phyloP scores from a whole-genome alignment of 73 alveolate genomes.

The Paramecium bursaria region DNA sequence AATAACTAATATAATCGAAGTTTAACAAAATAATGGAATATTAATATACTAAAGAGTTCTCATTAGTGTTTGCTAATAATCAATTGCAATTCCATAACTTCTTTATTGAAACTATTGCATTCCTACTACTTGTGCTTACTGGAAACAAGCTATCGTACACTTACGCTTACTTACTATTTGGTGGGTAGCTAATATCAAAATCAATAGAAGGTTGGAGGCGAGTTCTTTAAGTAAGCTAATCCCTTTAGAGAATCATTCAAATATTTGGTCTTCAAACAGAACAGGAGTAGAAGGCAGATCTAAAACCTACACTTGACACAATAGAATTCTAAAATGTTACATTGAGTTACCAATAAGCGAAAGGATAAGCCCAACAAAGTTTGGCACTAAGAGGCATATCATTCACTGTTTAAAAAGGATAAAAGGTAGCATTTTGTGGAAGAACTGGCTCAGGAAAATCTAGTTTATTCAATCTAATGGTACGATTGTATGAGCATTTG shows the following conservation, averaged over 20 bases:
- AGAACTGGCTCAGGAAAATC: conserved; percentile 89
- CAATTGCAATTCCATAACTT: background rate
- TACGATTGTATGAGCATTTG: conserved; percentile 70
- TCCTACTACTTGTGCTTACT: background rate
- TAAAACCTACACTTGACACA: conserved; percentile 35
- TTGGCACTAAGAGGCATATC: conserved; percentile 74
- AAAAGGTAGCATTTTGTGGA: conserved; percentile 85
- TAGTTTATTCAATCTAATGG: conserved; percentile 71
- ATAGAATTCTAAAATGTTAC: conserved; percentile 77
- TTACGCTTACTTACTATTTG: conserved; percentile 51
- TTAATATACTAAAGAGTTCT: conserved; percentile 19
- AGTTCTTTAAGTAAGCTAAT: conserved; percentile 3
- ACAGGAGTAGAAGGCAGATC: conserved; percentile 17
- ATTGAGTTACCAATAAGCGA: conserved; percentile 71
- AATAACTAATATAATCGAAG: background rate
- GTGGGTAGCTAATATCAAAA: conserved; percentile 6
- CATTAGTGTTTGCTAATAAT: background rate
- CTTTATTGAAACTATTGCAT: conserved; percentile 17
- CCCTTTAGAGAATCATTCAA: conserved; percentile 37
- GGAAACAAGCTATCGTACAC: conserved; percentile 42
- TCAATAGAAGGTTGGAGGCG: conserved; percentile 50
- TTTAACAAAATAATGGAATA: conserved; percentile 7
- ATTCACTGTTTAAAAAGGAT: conserved; percentile 68
- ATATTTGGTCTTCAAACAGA: conserved; percentile 31
- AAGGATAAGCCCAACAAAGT: conserved; percentile 53